These are phyloP conservation scores for Artomyces pyxidatus DNA, from an alignment of 768 basidiomycete species.

Conservation along the genomic window DNA sequence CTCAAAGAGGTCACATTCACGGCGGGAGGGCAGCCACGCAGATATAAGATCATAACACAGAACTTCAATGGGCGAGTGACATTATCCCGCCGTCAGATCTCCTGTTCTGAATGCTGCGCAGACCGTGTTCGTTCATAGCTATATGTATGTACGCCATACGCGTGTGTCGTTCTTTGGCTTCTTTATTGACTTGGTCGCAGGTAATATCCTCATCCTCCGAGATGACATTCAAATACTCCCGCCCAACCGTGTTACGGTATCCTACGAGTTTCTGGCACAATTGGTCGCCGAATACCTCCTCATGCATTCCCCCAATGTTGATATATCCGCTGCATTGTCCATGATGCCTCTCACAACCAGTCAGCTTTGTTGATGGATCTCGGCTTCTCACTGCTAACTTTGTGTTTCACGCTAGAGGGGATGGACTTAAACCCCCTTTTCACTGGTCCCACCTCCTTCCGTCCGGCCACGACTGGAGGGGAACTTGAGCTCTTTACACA, in stretches of 20 bases:
- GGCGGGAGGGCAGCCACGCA: conserved; percentile 20
- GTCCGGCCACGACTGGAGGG: conserved; percentile 53
- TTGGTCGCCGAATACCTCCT: conserved; percentile 81
- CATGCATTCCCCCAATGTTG: conserved; percentile 44
- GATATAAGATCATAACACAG: conserved; percentile 66
- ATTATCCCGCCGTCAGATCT: not conserved
- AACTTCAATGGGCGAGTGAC: conserved; percentile 71
- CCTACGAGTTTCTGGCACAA: conserved; percentile 79
- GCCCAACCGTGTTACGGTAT: conserved; percentile 54
- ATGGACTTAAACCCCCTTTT: conserved; percentile 88
- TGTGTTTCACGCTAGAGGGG: conserved; percentile 44
- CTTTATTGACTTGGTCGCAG: conserved; percentile 33
- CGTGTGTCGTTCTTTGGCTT: not conserved
- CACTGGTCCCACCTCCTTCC: conserved; percentile 58
- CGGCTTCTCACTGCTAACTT: not conserved
- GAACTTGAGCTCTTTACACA: conserved; percentile 84
- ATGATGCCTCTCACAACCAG: conserved; percentile 50
- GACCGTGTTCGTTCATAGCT: conserved; percentile 88
- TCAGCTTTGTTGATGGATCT: conserved; percentile 27
- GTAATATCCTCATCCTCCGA: conserved; percentile 86
- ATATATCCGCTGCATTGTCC: conserved; percentile 64
- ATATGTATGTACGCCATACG: conserved; percentile 50
- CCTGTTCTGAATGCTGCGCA: conserved; percentile 21
- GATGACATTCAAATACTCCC: conserved; percentile 72
- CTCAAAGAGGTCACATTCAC: conserved; percentile 60